Base-by-base conservation (phyloP, 805 yeast species). In the Candida tammaniensis region DNA sequence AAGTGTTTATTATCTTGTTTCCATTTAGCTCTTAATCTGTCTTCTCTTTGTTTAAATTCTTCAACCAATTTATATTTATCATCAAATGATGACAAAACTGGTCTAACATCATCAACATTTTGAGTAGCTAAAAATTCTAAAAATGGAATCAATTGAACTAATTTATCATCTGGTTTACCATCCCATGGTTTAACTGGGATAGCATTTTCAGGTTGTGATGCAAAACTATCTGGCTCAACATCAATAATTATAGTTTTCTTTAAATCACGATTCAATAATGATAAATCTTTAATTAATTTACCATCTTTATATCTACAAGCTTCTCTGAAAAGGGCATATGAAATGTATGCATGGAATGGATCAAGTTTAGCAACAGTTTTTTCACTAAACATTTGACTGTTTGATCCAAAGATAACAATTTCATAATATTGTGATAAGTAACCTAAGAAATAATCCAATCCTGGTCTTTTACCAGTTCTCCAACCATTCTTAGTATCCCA, bases 401-500 rank as follows among this genome's bases (percentile, higher is more conserved):
- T 86, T 41, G 88, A 80, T 21, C 91, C 78, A 58, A 93, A 93
- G 30, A 94, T 67, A 34, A 93, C 98, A 56, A 93, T 82, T 68
- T 93, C 99, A 63, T 91, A 93, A 70, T 88, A 91, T 65, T 86
- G 95, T 6, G 96, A 85, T 49, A 93, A 70, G 63, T 93, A 93
- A 18, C 95, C 96, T 56, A 93, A 68, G 66, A 93, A 93, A 70
- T 93, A 93, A 61, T 94, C 98, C 42, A 87, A 80, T 43, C 98
- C 99, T 21, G 98, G 98, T 69, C 99, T 86, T 72, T 93, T 93
- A 19, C 96, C 98, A 11, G 97, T 91, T 67, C 93, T 82, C 99
- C 99, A 93, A 35, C 98, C 98, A 55, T 78, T 73, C 60, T 86
- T 79, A 47, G 86, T 78, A 38, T 86, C 76, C 98, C 98, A 93